Conservation (phyloP, 495 filamentous ascomycete species). For the Saxophila tyrrhenica region DNA sequence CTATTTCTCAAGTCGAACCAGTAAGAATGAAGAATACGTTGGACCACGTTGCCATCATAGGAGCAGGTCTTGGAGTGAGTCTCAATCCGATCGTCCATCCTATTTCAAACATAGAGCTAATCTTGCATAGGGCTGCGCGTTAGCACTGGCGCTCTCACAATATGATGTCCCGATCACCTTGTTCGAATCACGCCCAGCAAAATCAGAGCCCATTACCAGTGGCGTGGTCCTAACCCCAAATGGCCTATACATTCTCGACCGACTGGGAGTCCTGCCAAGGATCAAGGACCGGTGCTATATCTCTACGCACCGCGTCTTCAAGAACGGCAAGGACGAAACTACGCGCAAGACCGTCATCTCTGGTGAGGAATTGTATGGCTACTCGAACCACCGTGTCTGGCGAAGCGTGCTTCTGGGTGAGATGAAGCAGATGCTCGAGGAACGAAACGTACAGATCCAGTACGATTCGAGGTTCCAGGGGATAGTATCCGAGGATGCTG, state of each 20-base stretch:
- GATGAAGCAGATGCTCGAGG: constrained; percentile 2
- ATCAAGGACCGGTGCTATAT: neutral
- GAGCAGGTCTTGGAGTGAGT: neutral
- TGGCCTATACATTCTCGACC: constrained; percentile 1
- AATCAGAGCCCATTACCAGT: neutral
- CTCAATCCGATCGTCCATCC: neutral
- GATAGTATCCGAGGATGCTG: neutral
- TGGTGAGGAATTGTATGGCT: constrained; percentile 1
- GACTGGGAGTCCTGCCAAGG: neutral
- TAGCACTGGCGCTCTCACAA: constrained; percentile 1
- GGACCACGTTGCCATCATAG: neutral
- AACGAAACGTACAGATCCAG: neutral
- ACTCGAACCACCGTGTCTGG: constrained; percentile 5
- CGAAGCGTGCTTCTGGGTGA: neutral
- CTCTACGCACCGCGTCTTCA: constrained; percentile 1
- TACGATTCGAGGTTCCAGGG: neutral
- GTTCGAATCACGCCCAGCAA: neutral
- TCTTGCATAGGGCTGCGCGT: constrained; percentile 4
- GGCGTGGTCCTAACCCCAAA: constrained; percentile 5
- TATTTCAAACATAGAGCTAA: neutral
- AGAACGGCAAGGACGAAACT: constrained; percentile 5
- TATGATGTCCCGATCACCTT: constrained; percentile 2
- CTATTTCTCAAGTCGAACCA: no score
- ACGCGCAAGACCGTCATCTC: neutral
- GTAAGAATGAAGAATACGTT: no score